These are phyloP conservation scores for Mercurialis annua DNA, from an alignment of 345 rosid species.

Conservation along the genomic window DNA sequence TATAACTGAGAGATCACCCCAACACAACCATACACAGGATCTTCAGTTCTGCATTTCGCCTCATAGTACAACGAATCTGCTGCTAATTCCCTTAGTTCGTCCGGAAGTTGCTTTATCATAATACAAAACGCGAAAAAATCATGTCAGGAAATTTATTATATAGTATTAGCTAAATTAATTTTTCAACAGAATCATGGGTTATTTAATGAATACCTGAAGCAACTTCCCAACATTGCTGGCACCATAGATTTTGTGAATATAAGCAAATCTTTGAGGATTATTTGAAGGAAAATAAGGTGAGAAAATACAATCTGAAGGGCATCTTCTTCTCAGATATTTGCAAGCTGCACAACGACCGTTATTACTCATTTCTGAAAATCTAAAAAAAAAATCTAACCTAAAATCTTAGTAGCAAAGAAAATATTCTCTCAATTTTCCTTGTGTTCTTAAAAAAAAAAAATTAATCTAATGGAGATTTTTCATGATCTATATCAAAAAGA, in stretches of 20 bases:
- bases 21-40: constrained; percentile 64
- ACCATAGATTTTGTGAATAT: constrained; percentile 63
- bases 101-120: constrained; percentile 45
- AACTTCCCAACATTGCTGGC: constrained; percentile 70
- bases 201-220: constrained; percentile 46
- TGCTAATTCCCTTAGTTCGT: constrained; percentile 37
- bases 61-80: constrained; percentile 52
- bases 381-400: neutral
- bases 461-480: neutral
- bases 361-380: constrained; percentile 16
- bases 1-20: constrained; percentile 41
- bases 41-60: constrained; percentile 50
- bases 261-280: constrained; percentile 55
- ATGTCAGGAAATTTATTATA: neutral
- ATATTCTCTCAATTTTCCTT: neutral
- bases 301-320: constrained; percentile 63
- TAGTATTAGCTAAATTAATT: too few relatives aligned
- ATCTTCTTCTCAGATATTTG: constrained; percentile 66
- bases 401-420: neutral
- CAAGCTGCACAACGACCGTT: constrained; percentile 64
- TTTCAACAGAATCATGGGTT: too few relatives aligned
- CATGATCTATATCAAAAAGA: neutral
- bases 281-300: constrained; percentile 56
- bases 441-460: neutral
- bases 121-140: neutral